Evolutionary conservation across 75 land plant species (phyloP).

Genomic region (Gnetum montanum): DNA sequence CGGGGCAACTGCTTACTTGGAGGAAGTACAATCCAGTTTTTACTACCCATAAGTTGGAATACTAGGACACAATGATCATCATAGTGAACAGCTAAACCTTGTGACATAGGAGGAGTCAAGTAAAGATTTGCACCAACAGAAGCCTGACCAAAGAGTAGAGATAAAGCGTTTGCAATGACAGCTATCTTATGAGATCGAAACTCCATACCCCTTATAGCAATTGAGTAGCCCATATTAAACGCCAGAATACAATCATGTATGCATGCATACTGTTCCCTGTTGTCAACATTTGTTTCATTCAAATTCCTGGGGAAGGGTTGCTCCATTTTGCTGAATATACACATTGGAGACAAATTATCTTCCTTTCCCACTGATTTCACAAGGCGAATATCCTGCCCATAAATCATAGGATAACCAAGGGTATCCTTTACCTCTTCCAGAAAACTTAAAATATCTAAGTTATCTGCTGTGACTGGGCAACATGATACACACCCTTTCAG

Average conservation of each 20-base stretch:
- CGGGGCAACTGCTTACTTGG: slow-evolving; percentile 38
- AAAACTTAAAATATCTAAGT: slow-evolving; percentile 33
- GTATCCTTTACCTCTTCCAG: slow-evolving; percentile 24
- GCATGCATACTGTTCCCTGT: slow-evolving; percentile 8
- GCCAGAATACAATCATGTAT: slow-evolving; percentile 42
- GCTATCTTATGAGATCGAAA: slow-evolving; percentile 56
- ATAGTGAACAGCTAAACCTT: slow-evolving; percentile 57
- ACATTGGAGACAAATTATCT: not conserved
- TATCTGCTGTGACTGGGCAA: slow-evolving; percentile 56
- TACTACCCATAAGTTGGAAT: slow-evolving; percentile 59
- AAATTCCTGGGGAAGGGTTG: slow-evolving; percentile 16
- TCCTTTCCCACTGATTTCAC: slow-evolving; percentile 26
- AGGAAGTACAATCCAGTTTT: slow-evolving; percentile 52
- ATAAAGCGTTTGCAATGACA: slow-evolving; percentile 36
- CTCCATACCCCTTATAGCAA: slow-evolving; percentile 72
- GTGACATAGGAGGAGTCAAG: slow-evolving; percentile 66
- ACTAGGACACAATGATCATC: slow-evolving; percentile 94
- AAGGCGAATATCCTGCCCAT: slow-evolving; percentile 59
- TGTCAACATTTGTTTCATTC: not conserved
- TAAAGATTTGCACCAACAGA: slow-evolving; percentile 74
- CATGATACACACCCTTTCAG: slow-evolving; percentile 40
- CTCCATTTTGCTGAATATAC: slow-evolving; percentile 10
- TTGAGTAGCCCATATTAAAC: slow-evolving; percentile 48
- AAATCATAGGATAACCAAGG: slow-evolving; percentile 40
- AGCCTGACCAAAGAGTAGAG: slow-evolving; percentile 62